These are phyloP conservation scores for Cordyceps pruinosa DNA, from an alignment of 2,329 filamentous ascomycete species.

Conservation along the genomic window DNA sequence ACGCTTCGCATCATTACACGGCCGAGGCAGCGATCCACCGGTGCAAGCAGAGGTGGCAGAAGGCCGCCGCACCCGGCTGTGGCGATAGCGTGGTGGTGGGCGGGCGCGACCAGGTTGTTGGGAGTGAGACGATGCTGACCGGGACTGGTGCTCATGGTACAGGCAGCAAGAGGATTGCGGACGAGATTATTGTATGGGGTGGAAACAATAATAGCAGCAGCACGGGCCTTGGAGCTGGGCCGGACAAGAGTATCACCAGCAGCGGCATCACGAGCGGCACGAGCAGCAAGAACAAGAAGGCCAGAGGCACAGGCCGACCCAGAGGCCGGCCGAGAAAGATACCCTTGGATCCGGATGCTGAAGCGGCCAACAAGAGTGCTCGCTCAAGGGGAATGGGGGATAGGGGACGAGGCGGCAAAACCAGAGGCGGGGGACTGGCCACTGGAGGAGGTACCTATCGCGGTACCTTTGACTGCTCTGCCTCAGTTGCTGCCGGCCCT, in stretches of 20 bases:
- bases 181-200: neutral
- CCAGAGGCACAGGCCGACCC: neutral
- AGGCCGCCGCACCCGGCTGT: slow-evolving; percentile 1
- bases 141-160: neutral
- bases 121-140: neutral
- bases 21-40: neutral
- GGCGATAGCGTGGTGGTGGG: slow-evolving; percentile 3
- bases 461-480: too few relatives aligned
- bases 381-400: too few relatives aligned
- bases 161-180: neutral
- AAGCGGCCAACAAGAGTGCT: too few relatives aligned
- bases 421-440: too few relatives aligned
- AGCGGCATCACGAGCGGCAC: neutral
- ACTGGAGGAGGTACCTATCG: too few relatives aligned
- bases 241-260: too few relatives aligned
- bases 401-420: too few relatives aligned
- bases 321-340: neutral
- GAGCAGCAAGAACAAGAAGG: neutral
- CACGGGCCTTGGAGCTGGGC: neutral
- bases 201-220: too few relatives aligned
- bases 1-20: neutral
- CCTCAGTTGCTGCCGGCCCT: too few relatives aligned
- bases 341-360: too few relatives aligned
- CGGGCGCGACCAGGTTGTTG: neutral
- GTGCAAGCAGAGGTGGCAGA: too few relatives aligned